phyloP scores from a whole-genome alignment of 73 alveolate genomes.

The Paramecium pentaurelia region DNA sequence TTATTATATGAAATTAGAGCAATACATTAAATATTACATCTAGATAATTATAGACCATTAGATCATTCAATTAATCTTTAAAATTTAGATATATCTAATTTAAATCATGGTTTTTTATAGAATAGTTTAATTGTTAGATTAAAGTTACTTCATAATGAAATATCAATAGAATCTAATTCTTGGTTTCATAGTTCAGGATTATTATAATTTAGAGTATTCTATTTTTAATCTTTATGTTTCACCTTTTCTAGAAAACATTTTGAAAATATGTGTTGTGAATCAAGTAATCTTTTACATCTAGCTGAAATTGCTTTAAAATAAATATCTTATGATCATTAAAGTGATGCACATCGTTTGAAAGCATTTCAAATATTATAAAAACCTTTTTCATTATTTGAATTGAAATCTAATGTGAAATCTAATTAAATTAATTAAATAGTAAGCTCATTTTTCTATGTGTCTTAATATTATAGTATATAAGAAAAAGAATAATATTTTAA shows the following conservation, averaged over 20 bases:
- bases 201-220: neutral
- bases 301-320: neutral
- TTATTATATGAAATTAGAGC: neutral
- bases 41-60: neutral
- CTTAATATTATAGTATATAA: neutral
- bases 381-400: neutral
- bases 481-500: neutral
- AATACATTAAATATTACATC: neutral
- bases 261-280: neutral
- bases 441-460: neutral
- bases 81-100: neutral
- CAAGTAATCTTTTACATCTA: neutral
- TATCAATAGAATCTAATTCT: slow-evolving; percentile 2
- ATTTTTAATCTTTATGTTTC: neutral
- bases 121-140: neutral
- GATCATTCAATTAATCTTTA: neutral
- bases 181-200: neutral
- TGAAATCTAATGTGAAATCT: neutral
- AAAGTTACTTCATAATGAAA: neutral
- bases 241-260: neutral
- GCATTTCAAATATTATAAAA: neutral
- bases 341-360: neutral
- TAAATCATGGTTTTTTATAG: neutral
- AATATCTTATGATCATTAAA: neutral
- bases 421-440: neutral